Conservation (phyloP, 208 protist species). For the Crithidia brevicula region DNA sequence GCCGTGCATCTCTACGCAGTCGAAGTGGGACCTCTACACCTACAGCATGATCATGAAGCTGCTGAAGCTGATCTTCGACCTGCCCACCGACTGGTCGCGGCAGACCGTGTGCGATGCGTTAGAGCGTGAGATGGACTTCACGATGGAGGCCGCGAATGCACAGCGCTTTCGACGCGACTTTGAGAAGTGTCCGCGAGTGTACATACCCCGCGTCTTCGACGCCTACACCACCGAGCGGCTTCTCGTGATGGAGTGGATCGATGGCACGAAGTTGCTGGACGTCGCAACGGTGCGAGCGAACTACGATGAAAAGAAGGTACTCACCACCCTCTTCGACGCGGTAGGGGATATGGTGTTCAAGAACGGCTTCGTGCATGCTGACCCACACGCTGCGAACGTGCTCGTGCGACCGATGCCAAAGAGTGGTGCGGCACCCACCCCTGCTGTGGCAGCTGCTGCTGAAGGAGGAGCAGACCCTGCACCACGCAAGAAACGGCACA, state of each 20-base stretch:
- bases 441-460: neutral
- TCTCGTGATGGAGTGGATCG: constrained; percentile 94
- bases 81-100: constrained; percentile 75
- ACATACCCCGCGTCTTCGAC: constrained; percentile 69
- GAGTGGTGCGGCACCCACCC: neutral
- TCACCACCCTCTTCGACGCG: constrained; percentile 80
- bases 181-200: constrained; percentile 39
- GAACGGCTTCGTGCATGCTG: constrained; percentile 93
- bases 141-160: constrained; percentile 77
- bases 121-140: constrained; percentile 85
- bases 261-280: constrained; percentile 80
- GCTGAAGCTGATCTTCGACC: constrained; percentile 70
- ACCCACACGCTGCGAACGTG: constrained; percentile 95
- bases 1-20: constrained; percentile 74
- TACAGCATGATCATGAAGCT: constrained; percentile 68
- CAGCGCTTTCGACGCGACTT: constrained; percentile 55
- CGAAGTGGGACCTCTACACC: constrained; percentile 85
- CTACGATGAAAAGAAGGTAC: constrained; percentile 54
- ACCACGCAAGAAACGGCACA: constrained; percentile 4
- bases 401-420: constrained; percentile 63
- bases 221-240: constrained; percentile 67
- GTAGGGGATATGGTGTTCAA: constrained; percentile 96
- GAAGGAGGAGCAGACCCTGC: neutral
- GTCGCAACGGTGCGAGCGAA: constrained; percentile 52
- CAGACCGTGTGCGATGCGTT: constrained; percentile 77